Evolutionary conservation across 1,284 basidiomycete genomes (phyloP), one percentile per base, ranked within the genome.

Genomic region (Apiotrichum gracile): DNA sequence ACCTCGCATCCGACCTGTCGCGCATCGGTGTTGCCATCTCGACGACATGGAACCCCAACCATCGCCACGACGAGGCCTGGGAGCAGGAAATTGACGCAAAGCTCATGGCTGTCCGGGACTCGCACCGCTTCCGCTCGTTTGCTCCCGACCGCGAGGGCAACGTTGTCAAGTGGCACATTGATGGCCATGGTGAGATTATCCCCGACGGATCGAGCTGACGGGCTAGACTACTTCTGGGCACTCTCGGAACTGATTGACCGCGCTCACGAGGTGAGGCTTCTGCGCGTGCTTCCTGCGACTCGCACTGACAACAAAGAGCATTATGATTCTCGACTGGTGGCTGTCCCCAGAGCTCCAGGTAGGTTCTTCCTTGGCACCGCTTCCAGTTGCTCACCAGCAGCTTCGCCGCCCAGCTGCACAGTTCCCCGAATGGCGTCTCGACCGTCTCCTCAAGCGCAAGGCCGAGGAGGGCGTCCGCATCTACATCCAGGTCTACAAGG

Each of bases 381-480:
- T 17, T 14, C 27, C 12, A n/a, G 9, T 5, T 27, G 39, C 55
- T 64, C n/a, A 62, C 46, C 5, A 12, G 4, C 47, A 73, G 73
- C 84, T 96, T 24, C 85, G 92, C 45, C 86, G 93, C 17, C 93
- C 93, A 0, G 85, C 91, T 2, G 86, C 87, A 0, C 77, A 83
- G 63, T 81, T 88, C 66, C 83, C 85, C 8, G 84, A 93, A 70
- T 97, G 85, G 83, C 82, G 92, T 21, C 80, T 97, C 26, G 92
- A 97, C 69, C 78, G 84, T 40, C 69, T 97, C 10, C 78, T 97
- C 41, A 79, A 87, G 73, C 82, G 86, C 54, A 96, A 96, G 75
- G 93, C 93, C 0, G 80, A 89, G 65, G 77, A 92, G 67, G 92
- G 93, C 24, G 93, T 97, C 53, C 87, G 85, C 70, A 77, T 97